Evolutionary conservation across 345 rosid species (phyloP).

Genomic region (Pistacia integerrima): DNA sequence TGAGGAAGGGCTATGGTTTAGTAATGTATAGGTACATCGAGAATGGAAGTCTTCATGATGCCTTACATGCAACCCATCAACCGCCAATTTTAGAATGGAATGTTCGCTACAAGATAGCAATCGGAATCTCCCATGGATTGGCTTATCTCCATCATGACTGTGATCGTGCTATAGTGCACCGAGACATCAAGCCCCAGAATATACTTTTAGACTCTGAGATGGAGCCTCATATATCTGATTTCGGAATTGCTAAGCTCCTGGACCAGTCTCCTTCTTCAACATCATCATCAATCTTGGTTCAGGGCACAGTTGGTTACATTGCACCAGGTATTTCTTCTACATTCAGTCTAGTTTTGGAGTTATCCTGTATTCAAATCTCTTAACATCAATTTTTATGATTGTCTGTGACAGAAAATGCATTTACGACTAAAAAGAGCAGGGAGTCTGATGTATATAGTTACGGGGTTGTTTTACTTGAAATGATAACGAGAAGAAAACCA

Average conservation of each 20-base stretch:
- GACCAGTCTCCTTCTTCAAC: slow-evolving; percentile 47
- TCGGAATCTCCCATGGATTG: slow-evolving; percentile 75
- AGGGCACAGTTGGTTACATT: slow-evolving; percentile 78
- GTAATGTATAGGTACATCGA: slow-evolving; percentile 70
- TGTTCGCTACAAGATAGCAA: slow-evolving; percentile 54
- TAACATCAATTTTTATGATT: not conserved
- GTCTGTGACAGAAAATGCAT: slow-evolving; percentile 63
- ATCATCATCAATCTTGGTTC: slow-evolving; percentile 36
- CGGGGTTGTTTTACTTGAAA: slow-evolving; percentile 73
- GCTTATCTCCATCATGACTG: slow-evolving; percentile 84
- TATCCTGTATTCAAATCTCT: not conserved
- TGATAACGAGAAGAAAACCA: slow-evolving; percentile 54
- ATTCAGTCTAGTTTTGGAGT: not conserved
- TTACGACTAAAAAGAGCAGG: slow-evolving; percentile 45
- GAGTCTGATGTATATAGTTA: slow-evolving; percentile 71
- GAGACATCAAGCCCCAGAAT: slow-evolving; percentile 82
- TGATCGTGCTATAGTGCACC: slow-evolving; percentile 68
- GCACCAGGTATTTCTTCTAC: slow-evolving; percentile 64
- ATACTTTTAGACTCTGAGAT: slow-evolving; percentile 69
- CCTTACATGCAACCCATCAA: slow-evolving; percentile 43
- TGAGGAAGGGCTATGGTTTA: slow-evolving; percentile 64
- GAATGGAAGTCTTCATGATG: slow-evolving; percentile 71
- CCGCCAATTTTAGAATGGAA: slow-evolving; percentile 52
- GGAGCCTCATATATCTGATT: slow-evolving; percentile 85
- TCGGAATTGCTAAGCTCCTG: slow-evolving; percentile 74